phyloP scores from a whole-genome alignment of 768 basidiomycete genomes.

The Hygrophorus pudorinus region DNA sequence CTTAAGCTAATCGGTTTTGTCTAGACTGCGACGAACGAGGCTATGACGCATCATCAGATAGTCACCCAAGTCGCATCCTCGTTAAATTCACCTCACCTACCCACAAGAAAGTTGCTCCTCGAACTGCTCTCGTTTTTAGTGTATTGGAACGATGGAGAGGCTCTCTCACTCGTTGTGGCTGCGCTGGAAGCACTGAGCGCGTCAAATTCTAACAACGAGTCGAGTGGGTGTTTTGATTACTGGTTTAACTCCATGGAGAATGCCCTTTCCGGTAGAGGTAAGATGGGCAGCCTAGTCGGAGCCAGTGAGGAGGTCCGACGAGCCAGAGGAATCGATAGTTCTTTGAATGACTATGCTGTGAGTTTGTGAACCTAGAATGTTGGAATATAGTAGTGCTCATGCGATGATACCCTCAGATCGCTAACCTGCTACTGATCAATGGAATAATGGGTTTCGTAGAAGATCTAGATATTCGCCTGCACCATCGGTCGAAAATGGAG shows the following conservation, averaged over 20 bases:
- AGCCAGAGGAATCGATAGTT: constrained; percentile 52
- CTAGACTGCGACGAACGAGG: constrained; percentile 62
- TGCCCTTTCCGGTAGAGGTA: constrained; percentile 74
- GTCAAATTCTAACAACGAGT: constrained; percentile 40
- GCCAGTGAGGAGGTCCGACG: constrained; percentile 83
- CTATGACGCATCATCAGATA: constrained; percentile 60
- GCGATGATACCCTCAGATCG: constrained; percentile 29
- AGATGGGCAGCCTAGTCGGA: constrained; percentile 93
- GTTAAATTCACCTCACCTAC: constrained; percentile 71
- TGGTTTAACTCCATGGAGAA: constrained; percentile 83
- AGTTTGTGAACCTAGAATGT: constrained; percentile 17
- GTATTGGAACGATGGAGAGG: constrained; percentile 52
- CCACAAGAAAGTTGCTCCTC: constrained; percentile 65
- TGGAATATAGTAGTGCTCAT: not conserved
- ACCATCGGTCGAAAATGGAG: constrained; percentile 87
- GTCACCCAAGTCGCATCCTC: constrained; percentile 75
- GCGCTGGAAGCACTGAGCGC: constrained; percentile 69
- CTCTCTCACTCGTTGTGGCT: constrained; percentile 57
- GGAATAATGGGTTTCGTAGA: constrained; percentile 54
- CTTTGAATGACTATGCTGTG: constrained; percentile 82
- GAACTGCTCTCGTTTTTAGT: constrained; percentile 73
- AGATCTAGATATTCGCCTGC: constrained; percentile 77
- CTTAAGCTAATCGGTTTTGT: constrained; percentile 7
- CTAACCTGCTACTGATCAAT: constrained; percentile 67
- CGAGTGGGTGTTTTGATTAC: constrained; percentile 61